Conservation (phyloP, 306 rosid species). For the Sophora flavescens region DNA sequence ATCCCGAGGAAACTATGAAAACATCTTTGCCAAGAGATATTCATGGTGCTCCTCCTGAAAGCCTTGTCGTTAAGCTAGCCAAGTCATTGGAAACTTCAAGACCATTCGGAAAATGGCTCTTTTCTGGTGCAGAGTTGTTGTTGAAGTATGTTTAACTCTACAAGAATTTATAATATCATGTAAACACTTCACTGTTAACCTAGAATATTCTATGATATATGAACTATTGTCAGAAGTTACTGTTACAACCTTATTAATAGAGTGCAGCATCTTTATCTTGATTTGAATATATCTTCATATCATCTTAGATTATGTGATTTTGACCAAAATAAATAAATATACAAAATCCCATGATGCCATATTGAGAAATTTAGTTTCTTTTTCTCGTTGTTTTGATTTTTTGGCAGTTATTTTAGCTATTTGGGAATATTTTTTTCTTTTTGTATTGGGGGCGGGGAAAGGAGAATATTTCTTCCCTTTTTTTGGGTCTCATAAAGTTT, state of each 20-base stretch:
- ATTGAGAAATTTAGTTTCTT: slow-evolving; percentile 2
- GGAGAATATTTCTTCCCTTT: not conserved
- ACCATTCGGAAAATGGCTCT: slow-evolving; percentile 74
- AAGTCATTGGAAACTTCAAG: slow-evolving; percentile 85
- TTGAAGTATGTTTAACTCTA: slow-evolving; percentile 72
- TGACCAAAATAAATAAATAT: slow-evolving; percentile 24
- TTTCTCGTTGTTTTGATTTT: slow-evolving; percentile 21
- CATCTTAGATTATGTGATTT: slow-evolving; percentile 19
- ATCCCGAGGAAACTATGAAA: slow-evolving; percentile 53
- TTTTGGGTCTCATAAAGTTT: slow-evolving; percentile 32
- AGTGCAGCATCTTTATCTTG: slow-evolving; percentile 37
- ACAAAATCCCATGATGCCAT: slow-evolving; percentile 16
- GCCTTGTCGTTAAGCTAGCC: slow-evolving; percentile 90
- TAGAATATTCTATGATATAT: slow-evolving; percentile 23
- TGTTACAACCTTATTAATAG: slow-evolving; percentile 30
- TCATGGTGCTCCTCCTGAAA: slow-evolving; percentile 95
- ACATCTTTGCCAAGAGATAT: slow-evolving; percentile 83
- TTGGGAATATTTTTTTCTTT: not conserved
- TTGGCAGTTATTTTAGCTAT: slow-evolving; percentile 2
- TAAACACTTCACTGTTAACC: slow-evolving; percentile 31
- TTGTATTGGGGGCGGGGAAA: not conserved
- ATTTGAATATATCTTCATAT: slow-evolving; percentile 19
- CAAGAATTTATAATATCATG: slow-evolving; percentile 40
- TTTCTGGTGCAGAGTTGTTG: slow-evolving; percentile 87
- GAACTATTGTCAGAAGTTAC: slow-evolving; percentile 2